These are phyloP conservation scores for Ophiostoma sp. DNA, from an alignment of 2,329 filamentous ascomycete genomes.

Conservation along the genomic window DNA sequence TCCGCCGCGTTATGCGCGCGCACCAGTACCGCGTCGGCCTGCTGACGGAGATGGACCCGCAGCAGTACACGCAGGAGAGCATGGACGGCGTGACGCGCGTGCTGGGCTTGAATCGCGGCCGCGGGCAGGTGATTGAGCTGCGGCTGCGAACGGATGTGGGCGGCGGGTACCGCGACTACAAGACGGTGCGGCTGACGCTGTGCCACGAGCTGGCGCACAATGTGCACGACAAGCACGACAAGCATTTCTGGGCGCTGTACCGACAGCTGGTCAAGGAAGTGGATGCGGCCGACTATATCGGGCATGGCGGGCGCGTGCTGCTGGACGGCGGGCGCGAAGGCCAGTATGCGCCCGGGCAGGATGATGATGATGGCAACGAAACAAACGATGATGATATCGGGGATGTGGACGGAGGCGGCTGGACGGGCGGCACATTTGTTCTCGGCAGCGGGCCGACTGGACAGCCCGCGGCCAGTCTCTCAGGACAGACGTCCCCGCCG, in stretches of 20 bases:
- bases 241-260: slow-evolving; percentile 84
- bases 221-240: slow-evolving; percentile 76
- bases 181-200: slow-evolving; percentile 81
- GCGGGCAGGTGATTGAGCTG: slow-evolving; percentile 85
- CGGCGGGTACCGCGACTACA: slow-evolving; percentile 90
- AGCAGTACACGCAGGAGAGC: slow-evolving; percentile 65
- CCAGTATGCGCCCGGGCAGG: slow-evolving; percentile 51
- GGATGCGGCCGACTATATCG: slow-evolving; percentile 69
- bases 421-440: slow-evolving; percentile 74
- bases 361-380: slow-evolving; percentile 46
- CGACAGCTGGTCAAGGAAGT: slow-evolving; percentile 85
- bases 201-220: slow-evolving; percentile 96
- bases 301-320: slow-evolving; percentile 53
- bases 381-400: slow-evolving; percentile 48
- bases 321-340: slow-evolving; percentile 63
- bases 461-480: slow-evolving; percentile 31
- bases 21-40: slow-evolving; percentile 81
- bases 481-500: slow-evolving; percentile 24
- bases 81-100: slow-evolving; percentile 71
- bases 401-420: slow-evolving; percentile 65
- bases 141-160: slow-evolving; percentile 87
- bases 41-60: slow-evolving; percentile 92
- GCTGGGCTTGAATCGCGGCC: slow-evolving; percentile 80
- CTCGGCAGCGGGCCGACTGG: slow-evolving; percentile 50
- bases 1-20: slow-evolving; percentile 74